Conservation (phyloP, 768 basidiomycete genomes). For the Goffeauzyma gilvescens region DNA sequence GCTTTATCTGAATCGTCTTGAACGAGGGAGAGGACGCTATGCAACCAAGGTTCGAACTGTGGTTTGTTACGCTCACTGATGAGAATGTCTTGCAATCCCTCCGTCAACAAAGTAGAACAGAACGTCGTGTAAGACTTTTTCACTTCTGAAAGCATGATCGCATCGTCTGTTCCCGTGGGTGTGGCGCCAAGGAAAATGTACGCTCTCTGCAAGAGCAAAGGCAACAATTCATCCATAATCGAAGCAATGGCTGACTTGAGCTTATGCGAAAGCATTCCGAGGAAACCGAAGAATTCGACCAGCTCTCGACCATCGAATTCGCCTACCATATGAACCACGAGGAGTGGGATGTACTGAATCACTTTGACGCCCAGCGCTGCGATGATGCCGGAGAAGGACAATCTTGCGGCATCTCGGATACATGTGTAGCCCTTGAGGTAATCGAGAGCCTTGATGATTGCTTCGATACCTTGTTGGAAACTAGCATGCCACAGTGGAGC, state of each 20-base stretch:
- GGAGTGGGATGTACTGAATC: slow-evolving; percentile 64
- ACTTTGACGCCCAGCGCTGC: slow-evolving; percentile 72
- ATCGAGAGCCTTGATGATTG: slow-evolving; percentile 67
- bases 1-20: slow-evolving; percentile 55
- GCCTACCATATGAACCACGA: slow-evolving; percentile 75
- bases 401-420: slow-evolving; percentile 77
- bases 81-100: slow-evolving; percentile 66
- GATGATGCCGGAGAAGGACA: slow-evolving; percentile 80
- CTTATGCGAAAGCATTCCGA: slow-evolving; percentile 73
- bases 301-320: slow-evolving; percentile 85
- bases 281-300: slow-evolving; percentile 88
- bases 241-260: slow-evolving; percentile 74
- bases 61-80: slow-evolving; percentile 67
- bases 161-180: slow-evolving; percentile 67
- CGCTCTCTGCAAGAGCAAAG: slow-evolving; percentile 68
- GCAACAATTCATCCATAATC: slow-evolving; percentile 74
- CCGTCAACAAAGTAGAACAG: slow-evolving; percentile 57
- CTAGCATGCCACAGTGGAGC: slow-evolving; percentile 51
- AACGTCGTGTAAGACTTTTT: slow-evolving; percentile 74
- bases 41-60: slow-evolving; percentile 50
- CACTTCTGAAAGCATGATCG: slow-evolving; percentile 54
- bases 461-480: slow-evolving; percentile 69
- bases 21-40: slow-evolving; percentile 51
- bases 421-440: slow-evolving; percentile 70
- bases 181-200: slow-evolving; percentile 61